Evolutionary conservation across 805 yeast genomes (phyloP), one percentile per base, ranked within the genome.

Genomic region (Ogataea pini): DNA sequence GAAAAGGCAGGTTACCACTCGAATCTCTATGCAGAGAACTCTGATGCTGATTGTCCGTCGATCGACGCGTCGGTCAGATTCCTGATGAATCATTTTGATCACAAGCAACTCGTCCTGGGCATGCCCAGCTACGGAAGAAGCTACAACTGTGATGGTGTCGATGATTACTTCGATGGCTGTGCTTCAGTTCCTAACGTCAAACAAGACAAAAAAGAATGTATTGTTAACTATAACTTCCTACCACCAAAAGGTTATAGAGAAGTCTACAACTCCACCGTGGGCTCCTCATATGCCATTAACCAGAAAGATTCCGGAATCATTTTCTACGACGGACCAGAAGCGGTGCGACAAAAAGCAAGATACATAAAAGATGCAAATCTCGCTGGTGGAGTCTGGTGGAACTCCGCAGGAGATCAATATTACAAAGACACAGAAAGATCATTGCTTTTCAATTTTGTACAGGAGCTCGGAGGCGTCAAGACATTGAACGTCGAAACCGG

Each of bases 351-450:
- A 14, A 94, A 92, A 63, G 89, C 89, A 0, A 58, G 69, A 24
- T 89, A 79, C 57, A 80, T 85, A 7, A 57, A 54, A 33, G 56
- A 65, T 17, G 64, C 69, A 6, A 60, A 70, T 0, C 68, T 90
- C 8, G 95, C 85, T 0, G 98, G 99, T 0, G 96, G 87, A 0
- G 83, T 94, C 80, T 91, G 88, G 85, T 92, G 98, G 98, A 97
- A 92, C 59, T 84, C 96, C 0, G 76, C 84, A 48, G 96, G 96
- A 2, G 96, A 89, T 59, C 58, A 66, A 2, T 59, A 41, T 37
- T 60, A 66, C 41, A 28, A 32, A 1, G 57, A 70, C 39, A 56
- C 59, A 2, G 45, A 59, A 1, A 58, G 71, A 29, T 77, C 83
- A 0, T 61, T 82, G 22, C 56, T 82, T 8, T 50, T 62, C n/a